A percentile compares a stretch with the other conserved stretches of the same genome.
These are phyloP conservation scores for Boletus barrowsii DNA, from an alignment of 768 basidiomycete species.

Conservation along the genomic window DNA sequence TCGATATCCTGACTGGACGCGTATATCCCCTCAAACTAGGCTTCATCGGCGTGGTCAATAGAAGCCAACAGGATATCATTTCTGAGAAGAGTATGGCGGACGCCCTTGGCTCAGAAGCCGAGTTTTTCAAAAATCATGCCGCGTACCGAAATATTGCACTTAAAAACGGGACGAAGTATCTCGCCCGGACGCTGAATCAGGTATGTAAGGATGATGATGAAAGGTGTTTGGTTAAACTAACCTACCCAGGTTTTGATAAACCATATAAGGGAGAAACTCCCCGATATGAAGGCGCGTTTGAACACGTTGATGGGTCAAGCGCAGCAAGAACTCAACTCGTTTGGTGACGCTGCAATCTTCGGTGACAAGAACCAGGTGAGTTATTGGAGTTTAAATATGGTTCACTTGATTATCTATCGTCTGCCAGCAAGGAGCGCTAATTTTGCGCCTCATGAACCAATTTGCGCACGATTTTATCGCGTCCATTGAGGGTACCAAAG, in stretches of 20 bases:
- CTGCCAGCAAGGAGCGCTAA: constrained; percentile 74
- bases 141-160: constrained; percentile 95
- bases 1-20: constrained; percentile 93
- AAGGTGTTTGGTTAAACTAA: not conserved
- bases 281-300: constrained; percentile 97
- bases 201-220: constrained; percentile 40
- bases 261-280: constrained; percentile 97
- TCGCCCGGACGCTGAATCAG: constrained; percentile 92
- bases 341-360: constrained; percentile 89
- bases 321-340: constrained; percentile 95
- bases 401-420: constrained; percentile 11
- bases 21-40: constrained; percentile 98
- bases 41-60: constrained; percentile 97
- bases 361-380: constrained; percentile 84
- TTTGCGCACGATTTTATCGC: constrained; percentile 96
- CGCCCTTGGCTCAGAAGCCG: constrained; percentile 78
- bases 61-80: constrained; percentile 97
- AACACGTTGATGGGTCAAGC: constrained; percentile 99
- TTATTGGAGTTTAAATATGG: not conserved
- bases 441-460: constrained; percentile 96
- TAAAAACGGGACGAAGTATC: constrained; percentile 94
- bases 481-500: constrained; percentile 94
- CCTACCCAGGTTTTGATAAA: constrained; percentile 84
- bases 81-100: constrained; percentile 80
- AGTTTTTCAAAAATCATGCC: constrained; percentile 87